Evolutionary conservation across 2,329 filamentous ascomycete genomes (phyloP), one percentile per base, ranked within the genome.

Genomic region (Pestalotiopsis sp.): DNA sequence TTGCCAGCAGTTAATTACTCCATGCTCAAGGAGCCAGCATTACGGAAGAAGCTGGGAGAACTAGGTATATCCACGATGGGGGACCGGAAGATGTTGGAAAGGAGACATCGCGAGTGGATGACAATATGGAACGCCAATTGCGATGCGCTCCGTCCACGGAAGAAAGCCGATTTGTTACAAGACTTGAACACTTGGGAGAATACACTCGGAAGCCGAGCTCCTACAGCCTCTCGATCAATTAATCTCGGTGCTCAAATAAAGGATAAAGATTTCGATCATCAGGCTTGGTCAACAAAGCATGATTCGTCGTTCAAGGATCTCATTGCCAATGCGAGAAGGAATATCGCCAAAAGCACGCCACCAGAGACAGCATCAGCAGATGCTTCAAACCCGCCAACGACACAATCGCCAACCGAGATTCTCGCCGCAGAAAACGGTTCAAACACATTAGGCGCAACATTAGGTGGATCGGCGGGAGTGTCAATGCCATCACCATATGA

Each of bases 71-170:
- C 93, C 0, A 87, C 85, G 11, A 85, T 83, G 69, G 96, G 96
- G 0, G 80, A 86, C 0, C 91, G 91, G 60, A 83, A 86, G 60
- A 84, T 95, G 1, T 84, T 98, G 67, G 92, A 95, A 77, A 88
- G 87, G 72, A 89, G 97, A 20, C 95, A 98, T 76, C 93, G 89
- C 27, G 96, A 99, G 80, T 99, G 95, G 95, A 87, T 96, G 65
- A 98, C 96, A 49, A 82, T 99, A 20, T 98, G 94, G 92, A 99
- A 99, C 79, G 93, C 97, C 12, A 99, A 99, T 78, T 97, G 94
- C 80, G 96, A 99, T 79, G 92, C 95, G 2, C 88, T 87, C 45
- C 83, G 84, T 1, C 94, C 94, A 0, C 92, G 92, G 77, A 84
- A 85, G 12, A 93, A 93, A 71, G 76, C 82, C 6, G 91, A 96